Percentiles rank a stretch among this genome's conserved stretches.
These are phyloP conservation scores for Polygonum maritimum DNA, from an alignment of 148 eudicot species.

Conservation along the genomic window DNA sequence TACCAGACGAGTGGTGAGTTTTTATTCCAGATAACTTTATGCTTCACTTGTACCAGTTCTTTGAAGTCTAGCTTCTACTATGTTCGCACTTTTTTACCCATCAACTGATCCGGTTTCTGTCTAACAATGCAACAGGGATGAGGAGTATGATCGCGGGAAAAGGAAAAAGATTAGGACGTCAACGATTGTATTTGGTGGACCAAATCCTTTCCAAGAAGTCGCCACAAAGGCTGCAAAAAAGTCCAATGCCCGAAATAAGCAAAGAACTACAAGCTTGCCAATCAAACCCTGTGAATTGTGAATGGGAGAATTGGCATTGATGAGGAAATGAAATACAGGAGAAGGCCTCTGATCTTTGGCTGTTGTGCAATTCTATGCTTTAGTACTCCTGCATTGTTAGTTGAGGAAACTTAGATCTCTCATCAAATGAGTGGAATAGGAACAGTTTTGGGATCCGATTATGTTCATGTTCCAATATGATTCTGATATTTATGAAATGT, in stretches of 20 bases:
- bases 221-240: slow-evolving; percentile 35
- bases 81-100: background rate
- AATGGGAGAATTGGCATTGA: background rate
- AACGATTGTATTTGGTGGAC: slow-evolving; percentile 37
- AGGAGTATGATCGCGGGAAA: slow-evolving; percentile 83
- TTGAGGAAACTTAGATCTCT: too few species aligned
- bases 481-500: too few species aligned
- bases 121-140: slow-evolving; percentile 55
- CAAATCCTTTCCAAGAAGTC: slow-evolving; percentile 72
- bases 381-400: too few species aligned
- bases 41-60: background rate
- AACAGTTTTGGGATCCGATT: too few species aligned
- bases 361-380: too few species aligned
- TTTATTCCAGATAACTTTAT: background rate
- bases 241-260: background rate
- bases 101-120: background rate
- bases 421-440: too few species aligned
- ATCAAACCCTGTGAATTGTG: background rate
- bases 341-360: too few species aligned
- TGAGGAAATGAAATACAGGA: background rate
- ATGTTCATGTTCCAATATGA: too few species aligned
- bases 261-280: background rate
- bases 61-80: background rate
- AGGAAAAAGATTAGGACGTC: slow-evolving; percentile 57
- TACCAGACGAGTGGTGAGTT: slow-evolving; percentile 87